Base-by-base conservation (phyloP, 1,284 basidiomycete genomes). In the Leucoagaricus sp. region DNA sequence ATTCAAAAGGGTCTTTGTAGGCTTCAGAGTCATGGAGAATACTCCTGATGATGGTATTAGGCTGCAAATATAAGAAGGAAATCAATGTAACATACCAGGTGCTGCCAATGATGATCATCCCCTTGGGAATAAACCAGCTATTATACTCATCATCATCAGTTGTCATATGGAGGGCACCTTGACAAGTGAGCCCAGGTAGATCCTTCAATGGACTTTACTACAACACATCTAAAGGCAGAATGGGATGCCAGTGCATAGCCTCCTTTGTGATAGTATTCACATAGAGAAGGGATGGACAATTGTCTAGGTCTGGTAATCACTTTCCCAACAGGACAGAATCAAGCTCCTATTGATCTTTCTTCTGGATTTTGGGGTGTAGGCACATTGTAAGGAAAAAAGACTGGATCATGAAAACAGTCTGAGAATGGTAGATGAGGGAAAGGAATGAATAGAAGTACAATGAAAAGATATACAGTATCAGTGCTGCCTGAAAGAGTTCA, bases 321-420 rank as follows among this genome's bases (percentile, higher is more conserved):
- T 58, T 56, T 63, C 46, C 60, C 57, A 54, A 71, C 10, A 75
- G 7, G 67, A 66, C 6, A 65, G 60, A 40, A 53, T 79, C 78
- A 13, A 80, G 60, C 56, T 81, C 79, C 12, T 62, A 65, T 60
- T 79, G 78, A 1, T 75, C 79, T 26, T 65, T 67, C 29, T 55
- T 51, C 49, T 77, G 72, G 15, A 72, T 70, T 19, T 76, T 70
- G 1, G 78, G 79, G 61, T 77, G 58, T 47, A 69, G 61, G 38
- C 74, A 63, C 73, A 81, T 77, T 9, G 73, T 70, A 4, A 74
- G 66, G 53, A 78, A 63, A 61, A 78, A 75, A 45, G 70, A 65
- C 31, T 67, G 64, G 19, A 74, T 57, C 5, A 70, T 63, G 29
- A 73, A 67, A 44, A 74, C 67, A 7, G 74, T 77, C 62, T 63